These are phyloP conservation scores for Trichoderma gamsii DNA, from an alignment of 495 filamentous ascomycete genomes.

Conservation along the genomic window DNA sequence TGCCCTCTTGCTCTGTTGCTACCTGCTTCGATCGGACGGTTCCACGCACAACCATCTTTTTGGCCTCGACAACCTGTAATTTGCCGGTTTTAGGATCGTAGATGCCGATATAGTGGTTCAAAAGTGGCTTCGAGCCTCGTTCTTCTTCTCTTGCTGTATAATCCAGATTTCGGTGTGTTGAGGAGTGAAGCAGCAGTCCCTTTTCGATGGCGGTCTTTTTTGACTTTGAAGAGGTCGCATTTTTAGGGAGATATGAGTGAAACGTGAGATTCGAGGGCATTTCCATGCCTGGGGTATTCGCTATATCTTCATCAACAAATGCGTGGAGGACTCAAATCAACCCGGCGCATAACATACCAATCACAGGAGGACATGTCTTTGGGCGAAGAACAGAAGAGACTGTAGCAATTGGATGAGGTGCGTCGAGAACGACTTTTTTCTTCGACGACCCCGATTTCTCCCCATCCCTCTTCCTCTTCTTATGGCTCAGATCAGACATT, in stretches of 20 bases:
- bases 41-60: slow-evolving; percentile 65
- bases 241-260: slow-evolving; percentile 48
- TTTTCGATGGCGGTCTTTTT: slow-evolving; percentile 35
- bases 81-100: slow-evolving; percentile 68
- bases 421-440: slow-evolving; percentile 58
- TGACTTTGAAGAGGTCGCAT: slow-evolving; percentile 31
- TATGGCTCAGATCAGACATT: slow-evolving; percentile 53
- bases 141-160: slow-evolving; percentile 72
- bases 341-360: slow-evolving; percentile 43
- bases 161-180: slow-evolving; percentile 69
- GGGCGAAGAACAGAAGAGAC: slow-evolving; percentile 55
- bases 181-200: slow-evolving; percentile 71
- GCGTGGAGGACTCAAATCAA: background rate
- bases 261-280: slow-evolving; percentile 52
- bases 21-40: slow-evolving; percentile 50
- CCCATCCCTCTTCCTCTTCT: slow-evolving; percentile 67
- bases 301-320: slow-evolving; percentile 32
- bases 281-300: slow-evolving; percentile 60
- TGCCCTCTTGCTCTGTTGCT: slow-evolving; percentile 28
- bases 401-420: slow-evolving; percentile 41
- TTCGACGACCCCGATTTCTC: slow-evolving; percentile 43
- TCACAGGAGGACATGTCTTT: slow-evolving; percentile 56
- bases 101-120: slow-evolving; percentile 84
- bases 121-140: slow-evolving; percentile 51
- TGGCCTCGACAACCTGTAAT: slow-evolving; percentile 68